Conservation (phyloP, 768 basidiomycete genomes). For the Phanerodontia chrysosporium region DNA sequence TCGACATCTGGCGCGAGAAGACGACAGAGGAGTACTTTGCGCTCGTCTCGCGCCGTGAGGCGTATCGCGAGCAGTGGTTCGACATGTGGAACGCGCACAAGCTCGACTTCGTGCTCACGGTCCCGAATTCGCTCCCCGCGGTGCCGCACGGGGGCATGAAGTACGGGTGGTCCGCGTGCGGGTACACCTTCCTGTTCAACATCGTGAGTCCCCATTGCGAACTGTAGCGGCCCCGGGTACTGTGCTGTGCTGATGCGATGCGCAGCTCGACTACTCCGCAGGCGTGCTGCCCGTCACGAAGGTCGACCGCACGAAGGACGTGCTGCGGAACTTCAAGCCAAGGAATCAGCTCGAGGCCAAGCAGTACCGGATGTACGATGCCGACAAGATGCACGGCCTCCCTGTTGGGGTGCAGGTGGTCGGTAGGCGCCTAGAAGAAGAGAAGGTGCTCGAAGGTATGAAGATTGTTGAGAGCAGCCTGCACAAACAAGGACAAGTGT, state of each 20-base stretch:
- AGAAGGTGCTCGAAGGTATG: constrained; percentile 45
- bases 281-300: constrained; percentile 44
- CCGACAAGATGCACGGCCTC: constrained; percentile 39
- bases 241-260: not conserved
- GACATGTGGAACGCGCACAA: constrained; percentile 20
- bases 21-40: constrained; percentile 23
- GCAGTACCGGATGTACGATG: constrained; percentile 39
- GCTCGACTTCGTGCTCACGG: constrained; percentile 37
- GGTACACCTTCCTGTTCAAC: constrained; percentile 39
- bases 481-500: constrained; percentile 17
- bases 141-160: constrained; percentile 33
- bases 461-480: constrained; percentile 33
- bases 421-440: constrained; percentile 43
- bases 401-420: constrained; percentile 44
- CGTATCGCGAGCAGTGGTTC: constrained; percentile 25
- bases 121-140: constrained; percentile 36
- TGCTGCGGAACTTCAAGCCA: constrained; percentile 24
- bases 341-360: constrained; percentile 34
- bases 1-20: constrained; percentile 24
- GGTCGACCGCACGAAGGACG: constrained; percentile 34
- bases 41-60: constrained; percentile 27
- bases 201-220: constrained; percentile 30
- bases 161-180: constrained; percentile 29
- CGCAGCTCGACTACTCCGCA: constrained; percentile 43
- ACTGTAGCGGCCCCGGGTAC: not conserved